Conservation (phyloP, 2,329 filamentous ascomycete species). For the Cercospora sp. region DNA sequence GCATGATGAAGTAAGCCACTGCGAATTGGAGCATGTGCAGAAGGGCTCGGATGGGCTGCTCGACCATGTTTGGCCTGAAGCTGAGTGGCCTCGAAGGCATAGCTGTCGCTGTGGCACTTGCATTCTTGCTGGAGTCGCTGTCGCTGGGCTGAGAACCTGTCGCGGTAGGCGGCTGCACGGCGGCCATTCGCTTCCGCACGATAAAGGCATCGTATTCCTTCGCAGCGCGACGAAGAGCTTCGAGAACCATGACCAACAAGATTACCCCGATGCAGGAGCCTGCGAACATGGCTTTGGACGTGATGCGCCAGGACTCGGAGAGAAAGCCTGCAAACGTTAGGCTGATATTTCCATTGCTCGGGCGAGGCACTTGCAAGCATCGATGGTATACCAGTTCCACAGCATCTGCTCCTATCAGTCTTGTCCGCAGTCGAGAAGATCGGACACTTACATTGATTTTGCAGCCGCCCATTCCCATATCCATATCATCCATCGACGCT, state of each 20-base stretch:
- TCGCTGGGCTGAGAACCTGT: neutral
- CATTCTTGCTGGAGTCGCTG: constrained; percentile 5
- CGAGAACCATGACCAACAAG: constrained; percentile 70
- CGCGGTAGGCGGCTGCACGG: neutral
- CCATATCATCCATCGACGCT: constrained; percentile 29
- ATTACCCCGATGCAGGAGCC: constrained; percentile 77
- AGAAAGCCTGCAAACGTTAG: constrained; percentile 58
- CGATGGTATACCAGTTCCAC: constrained; percentile 75
- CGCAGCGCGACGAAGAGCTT: constrained; percentile 67
- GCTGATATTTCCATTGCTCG: neutral
- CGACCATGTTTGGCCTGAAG: constrained; percentile 58
- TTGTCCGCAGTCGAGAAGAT: too few species aligned
- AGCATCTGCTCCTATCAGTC: constrained; percentile 60
- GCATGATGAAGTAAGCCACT: constrained; percentile 77
- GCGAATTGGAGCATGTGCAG: constrained; percentile 72
- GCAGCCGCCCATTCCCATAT: constrained; percentile 35
- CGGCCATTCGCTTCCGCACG: constrained; percentile 9
- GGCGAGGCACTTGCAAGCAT: constrained; percentile 53
- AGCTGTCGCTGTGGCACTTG: neutral
- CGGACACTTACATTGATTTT: constrained; percentile 42
- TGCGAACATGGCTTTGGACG: constrained; percentile 69
- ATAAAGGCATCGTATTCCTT: constrained; percentile 67
- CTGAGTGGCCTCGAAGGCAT: neutral
- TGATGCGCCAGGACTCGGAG: constrained; percentile 67
- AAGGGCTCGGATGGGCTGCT: constrained; percentile 66